phyloP scores from a whole-genome alignment of 768 basidiomycete species.

The Rickenella mellea region DNA sequence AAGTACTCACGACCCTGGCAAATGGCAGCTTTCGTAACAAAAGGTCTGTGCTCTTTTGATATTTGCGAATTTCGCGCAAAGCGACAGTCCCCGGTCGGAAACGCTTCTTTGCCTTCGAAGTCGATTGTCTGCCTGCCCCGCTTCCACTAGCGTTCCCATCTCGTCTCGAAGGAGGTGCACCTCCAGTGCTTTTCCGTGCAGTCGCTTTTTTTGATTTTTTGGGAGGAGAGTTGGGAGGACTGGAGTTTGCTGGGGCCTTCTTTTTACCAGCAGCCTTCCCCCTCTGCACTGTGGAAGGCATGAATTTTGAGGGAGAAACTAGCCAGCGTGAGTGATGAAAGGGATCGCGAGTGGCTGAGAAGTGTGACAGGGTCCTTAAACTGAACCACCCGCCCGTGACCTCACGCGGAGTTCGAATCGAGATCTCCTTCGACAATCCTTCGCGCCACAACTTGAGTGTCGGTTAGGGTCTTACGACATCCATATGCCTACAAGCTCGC shows the following conservation, averaged over 20 bases:
- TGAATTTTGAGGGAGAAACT: conserved; percentile 17
- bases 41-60: conserved; percentile 88
- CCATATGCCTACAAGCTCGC: conserved; percentile 8
- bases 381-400: background rate
- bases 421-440: background rate
- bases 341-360: background rate
- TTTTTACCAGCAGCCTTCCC: conserved; percentile 34
- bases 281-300: conserved; percentile 66
- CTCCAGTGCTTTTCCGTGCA: conserved; percentile 82
- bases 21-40: conserved; percentile 85
- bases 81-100: conserved; percentile 88
- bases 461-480: conserved; percentile 6
- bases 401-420: background rate
- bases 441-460: conserved; percentile 8
- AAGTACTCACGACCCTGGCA: conserved; percentile 69
- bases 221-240: conserved; percentile 18
- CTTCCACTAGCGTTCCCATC: conserved; percentile 12
- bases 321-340: background rate
- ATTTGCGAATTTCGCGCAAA: conserved; percentile 85
- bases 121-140: background rate
- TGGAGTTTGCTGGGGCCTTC: conserved; percentile 26
- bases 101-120: conserved; percentile 28
- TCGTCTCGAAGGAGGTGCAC: conserved; percentile 47
- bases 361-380: background rate
- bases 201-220: conserved; percentile 49